Base-by-base conservation (phyloP, 2,329 filamentous ascomycete genomes). In the Alternaria conjuncta region DNA sequence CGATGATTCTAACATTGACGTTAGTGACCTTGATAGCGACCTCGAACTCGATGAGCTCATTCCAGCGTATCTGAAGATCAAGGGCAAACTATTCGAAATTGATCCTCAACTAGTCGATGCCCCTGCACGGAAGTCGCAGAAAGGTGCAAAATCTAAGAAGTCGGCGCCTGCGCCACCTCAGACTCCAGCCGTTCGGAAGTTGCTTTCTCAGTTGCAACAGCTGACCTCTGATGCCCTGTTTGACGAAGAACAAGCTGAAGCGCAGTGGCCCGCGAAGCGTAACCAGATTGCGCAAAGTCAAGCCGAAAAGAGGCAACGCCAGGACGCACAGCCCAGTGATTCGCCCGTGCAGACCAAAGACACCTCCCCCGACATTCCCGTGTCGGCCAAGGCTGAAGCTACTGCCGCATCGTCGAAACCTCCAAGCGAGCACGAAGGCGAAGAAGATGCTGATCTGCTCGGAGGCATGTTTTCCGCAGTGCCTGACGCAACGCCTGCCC, bases 31-130 rank as follows among this genome's bases (percentile, higher is more conserved):
- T 6, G 84, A 84, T 21, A 85, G 83, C 65, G 84, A 85, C 62
- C 68, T 84, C 4, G 84, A 85, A 43, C 81, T 82, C 4, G 83
- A 85, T 41, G 81, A 85, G 60, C 78, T 86, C 18, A 84, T 94
- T 25, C 89, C 92, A 1, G 87, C 89, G 63, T 98, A 95, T 79
- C 73, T 99, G 20, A 88, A 90, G 15, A 87, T 92, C 18, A 94
- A 93, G 79, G 83, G 86, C 11, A 80, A 78, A 50, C 71, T 86
- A 3, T 86, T 81, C 67, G 78, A 82, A 46, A 72, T 84, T n/a
- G 78, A 83, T 53, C 83, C 84, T 5, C 57, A 90, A 84, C 67
- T 83, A 90, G n/a, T 91, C 89, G 78, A 84, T 85, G 23, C 63
- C 5, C 71, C 69, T 20, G 55, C 69, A 15, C 70, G 72, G n/a